Conservation (phyloP, 164 flowering plant species). For the Akebia trifoliata region DNA sequence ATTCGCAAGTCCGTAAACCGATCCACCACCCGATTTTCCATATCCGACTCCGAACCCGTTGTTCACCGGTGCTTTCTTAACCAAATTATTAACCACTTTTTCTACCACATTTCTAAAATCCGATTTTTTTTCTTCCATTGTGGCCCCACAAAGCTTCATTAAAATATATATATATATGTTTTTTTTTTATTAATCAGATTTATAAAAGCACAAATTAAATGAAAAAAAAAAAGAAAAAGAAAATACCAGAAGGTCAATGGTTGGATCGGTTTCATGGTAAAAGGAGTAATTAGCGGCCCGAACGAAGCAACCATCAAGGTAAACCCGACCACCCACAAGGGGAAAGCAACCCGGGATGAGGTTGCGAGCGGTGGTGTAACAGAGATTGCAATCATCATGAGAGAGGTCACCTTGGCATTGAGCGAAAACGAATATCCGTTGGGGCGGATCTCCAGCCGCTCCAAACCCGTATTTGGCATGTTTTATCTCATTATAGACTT, state of each 20-base stretch:
- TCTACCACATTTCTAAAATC: background rate
- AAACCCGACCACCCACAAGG: conserved; percentile 28
- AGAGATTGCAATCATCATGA: conserved; percentile 19
- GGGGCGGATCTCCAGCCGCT: background rate
- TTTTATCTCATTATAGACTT: conserved; percentile 3
- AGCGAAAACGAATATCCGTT: conserved; percentile 17
- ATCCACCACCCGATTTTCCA: background rate
- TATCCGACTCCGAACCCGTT: background rate
- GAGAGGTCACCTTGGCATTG: conserved; percentile 39
- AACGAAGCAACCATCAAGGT: conserved; percentile 39
- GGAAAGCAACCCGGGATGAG: conserved; percentile 31
- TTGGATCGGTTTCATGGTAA: conserved; percentile 7
- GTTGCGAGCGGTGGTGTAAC: conserved; percentile 13
- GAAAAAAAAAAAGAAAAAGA: background rate
- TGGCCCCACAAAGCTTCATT: background rate
- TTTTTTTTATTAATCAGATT: too few species aligned
- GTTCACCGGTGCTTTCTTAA: background rate
- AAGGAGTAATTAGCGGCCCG: conserved; percentile 34
- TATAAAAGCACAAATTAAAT: background rate
- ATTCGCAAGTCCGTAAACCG: conserved; percentile 28
- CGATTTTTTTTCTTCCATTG: background rate
- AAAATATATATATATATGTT: too few species aligned
- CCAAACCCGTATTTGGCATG: conserved; percentile 7
- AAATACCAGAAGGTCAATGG: conserved; percentile 11
- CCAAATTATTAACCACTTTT: background rate